Base-by-base conservation (phyloP, 2,329 filamentous ascomycete species). In the Didymella sp. region DNA sequence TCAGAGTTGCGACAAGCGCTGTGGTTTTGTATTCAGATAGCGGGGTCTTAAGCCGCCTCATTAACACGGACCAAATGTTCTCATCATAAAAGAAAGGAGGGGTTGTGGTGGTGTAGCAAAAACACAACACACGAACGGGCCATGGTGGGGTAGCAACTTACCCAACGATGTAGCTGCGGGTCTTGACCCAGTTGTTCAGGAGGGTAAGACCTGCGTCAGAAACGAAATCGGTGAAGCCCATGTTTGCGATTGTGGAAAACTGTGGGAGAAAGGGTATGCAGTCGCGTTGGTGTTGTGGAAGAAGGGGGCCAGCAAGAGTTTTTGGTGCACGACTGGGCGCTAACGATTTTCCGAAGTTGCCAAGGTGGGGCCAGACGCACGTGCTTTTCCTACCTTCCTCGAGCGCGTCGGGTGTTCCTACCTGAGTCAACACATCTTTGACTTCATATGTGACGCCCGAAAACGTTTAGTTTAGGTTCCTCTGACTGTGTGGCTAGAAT, bases 41-140 rank as follows among this genome's bases (percentile, higher is more conserved):
- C 88, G 89, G 90, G 83, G 89, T 93, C 90, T 93, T 94, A 90
- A 91, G 85, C 86, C 89, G 88, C 87, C 88, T 94, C 89, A 86
- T 91, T 87, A 94, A 94, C 90, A 94, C 90, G 90, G 91, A 94
- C 91, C 89, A 93, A 93, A 87, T 83, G 83, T 84, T 41, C 84
- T 93, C 90, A 92, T 93, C 90, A 89, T 84, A 70, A 70, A 76
- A 78, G 64, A 63, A 76, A 77, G 68, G 64, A 46, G 44, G 66
- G 63, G 61, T 58, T 57, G 66, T 62, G 62, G 63, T 64, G 62
- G 54, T 59, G 59, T 43, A 40, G 60, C 67, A 56, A 66, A 59
- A 58, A 60, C 54, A 59, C 11, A 61, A 58, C 45, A 42, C 42
- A 56, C 54, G 48, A 50, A 41, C 46, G 47, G 57, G 52, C 8